Base-by-base conservation (phyloP, 108 stramenopile genomes). In the Skeletonema tropicum region DNA sequence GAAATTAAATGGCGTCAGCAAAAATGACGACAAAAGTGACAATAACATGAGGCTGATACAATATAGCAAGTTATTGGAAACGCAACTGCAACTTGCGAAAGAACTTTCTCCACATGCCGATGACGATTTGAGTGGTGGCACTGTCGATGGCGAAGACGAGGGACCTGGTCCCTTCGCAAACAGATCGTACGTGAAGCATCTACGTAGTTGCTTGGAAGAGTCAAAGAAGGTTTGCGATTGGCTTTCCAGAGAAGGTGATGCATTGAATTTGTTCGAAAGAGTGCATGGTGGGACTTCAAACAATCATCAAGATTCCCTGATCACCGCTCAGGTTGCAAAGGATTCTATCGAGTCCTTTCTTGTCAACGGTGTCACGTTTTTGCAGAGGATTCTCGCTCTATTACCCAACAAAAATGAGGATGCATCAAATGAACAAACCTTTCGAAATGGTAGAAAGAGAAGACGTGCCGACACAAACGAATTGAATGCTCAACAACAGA, bases 31-130 rank as follows among this genome's bases (percentile, higher is more conserved):
- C 26, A 26, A 38, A n/a, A 55, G 15, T 29, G 1, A 66, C 41
- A 15, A 32, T 41, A 31, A 52, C 31, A 19, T 17, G 41, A 70
- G 70, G 35, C 52, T 70, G 23, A 13, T 39, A 42, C 68, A 70
- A 60, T 83, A 64, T 35, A 35, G 57, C 57, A 73, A 59, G 62
- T 48, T 78, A 25, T 41, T 91, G 30, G 65, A 64, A 26, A 41
- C 74, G 19, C 92, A 93, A 67, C 72, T 87, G 14, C 73, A 83
- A 64, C 87, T 93, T 49, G 80, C 88, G 36, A 67, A 77, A 10
- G 79, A 73, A n/a, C 79, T 93, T 41, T 76, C 86, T 12, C 82
- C 71, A n/a, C 78, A 83, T 32, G 85, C 86, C 60, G 70, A 67
- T 36, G 78, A 73, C 12, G 84, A 83, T 2, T 72, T 74, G 15